phyloP scores from a whole-genome alignment of 2,329 filamentous ascomycete genomes.

The Neopestalotiopsis rosae region DNA sequence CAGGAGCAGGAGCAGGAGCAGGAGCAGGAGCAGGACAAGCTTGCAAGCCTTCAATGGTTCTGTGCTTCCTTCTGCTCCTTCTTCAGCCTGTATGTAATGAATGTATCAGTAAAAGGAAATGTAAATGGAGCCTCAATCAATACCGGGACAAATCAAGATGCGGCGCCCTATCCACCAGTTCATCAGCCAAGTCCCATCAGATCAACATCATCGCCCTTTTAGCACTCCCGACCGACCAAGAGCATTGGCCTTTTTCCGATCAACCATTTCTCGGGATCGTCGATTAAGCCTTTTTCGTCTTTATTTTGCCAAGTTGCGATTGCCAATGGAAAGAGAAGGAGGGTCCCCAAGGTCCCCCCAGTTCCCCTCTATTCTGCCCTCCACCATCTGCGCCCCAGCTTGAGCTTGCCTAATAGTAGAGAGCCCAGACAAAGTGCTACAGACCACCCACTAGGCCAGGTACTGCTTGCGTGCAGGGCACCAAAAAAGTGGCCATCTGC shows the following conservation, averaged over 20 bases:
- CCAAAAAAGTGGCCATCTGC: slow-evolving; percentile 3
- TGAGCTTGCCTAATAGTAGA: background rate
- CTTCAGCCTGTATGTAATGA: slow-evolving; percentile 9
- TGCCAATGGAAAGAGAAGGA: background rate
- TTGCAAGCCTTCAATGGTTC: background rate
- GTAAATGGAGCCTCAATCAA: slow-evolving; percentile 19
- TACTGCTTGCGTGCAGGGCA: background rate
- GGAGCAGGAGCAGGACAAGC: too few relatives aligned
- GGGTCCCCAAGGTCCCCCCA: background rate
- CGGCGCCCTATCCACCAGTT: too few relatives aligned
- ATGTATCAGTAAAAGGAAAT: background rate
- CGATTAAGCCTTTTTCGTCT: background rate
- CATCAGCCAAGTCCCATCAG: background rate
- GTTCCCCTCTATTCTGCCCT: too few relatives aligned
- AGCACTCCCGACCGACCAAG: background rate
- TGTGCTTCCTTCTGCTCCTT: background rate
- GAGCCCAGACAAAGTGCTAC: too few relatives aligned
- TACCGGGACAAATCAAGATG: slow-evolving; percentile 7
- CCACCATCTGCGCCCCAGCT: too few relatives aligned
- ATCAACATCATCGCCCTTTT: too few relatives aligned
- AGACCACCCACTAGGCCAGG: background rate
- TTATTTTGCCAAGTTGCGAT: background rate
- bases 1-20: too few relatives aligned
- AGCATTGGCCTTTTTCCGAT: background rate
- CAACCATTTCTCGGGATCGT: background rate